Percentiles rank a stretch among this genome's conserved stretches.
Conservation (phyloP, 495 filamentous ascomycete species). For the Cudoniella acicularis region DNA sequence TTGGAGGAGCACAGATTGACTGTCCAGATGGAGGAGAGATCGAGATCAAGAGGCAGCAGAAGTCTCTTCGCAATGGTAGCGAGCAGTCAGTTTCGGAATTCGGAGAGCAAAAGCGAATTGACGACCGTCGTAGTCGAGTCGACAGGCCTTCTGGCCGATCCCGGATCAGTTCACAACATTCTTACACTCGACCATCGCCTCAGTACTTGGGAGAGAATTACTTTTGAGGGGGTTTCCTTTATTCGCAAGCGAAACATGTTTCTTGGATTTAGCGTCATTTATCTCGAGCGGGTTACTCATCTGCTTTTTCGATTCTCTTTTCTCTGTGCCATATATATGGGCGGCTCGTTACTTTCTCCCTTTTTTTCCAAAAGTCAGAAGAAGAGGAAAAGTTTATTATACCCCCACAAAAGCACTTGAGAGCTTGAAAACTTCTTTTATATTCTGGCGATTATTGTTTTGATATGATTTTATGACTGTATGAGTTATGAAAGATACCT, state of each 20-base stretch:
- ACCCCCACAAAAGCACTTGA: conserved; percentile 20
- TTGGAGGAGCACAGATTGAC: conserved; percentile 48
- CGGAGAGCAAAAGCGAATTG: conserved; percentile 7
- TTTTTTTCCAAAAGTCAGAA: conserved; percentile 14
- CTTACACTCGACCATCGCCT: conserved; percentile 16
- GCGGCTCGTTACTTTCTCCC: conserved; percentile 17
- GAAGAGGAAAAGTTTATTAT: conserved; percentile 21
- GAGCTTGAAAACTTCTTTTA: conserved; percentile 3
- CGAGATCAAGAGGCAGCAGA: conserved; percentile 36
- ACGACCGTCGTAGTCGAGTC: conserved; percentile 19
- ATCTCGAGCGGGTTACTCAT: conserved; percentile 9
- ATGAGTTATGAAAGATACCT: conserved; percentile 28
- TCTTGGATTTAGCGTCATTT: conserved; percentile 18
- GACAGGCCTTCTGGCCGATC: conserved; percentile 12
- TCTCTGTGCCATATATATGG: conserved; percentile 19
- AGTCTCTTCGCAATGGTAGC: conserved; percentile 17
- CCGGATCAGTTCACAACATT: conserved; percentile 13
- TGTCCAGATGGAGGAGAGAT: conserved; percentile 50
- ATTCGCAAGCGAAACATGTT: conserved; percentile 4
- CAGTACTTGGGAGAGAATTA: conserved; percentile 13
- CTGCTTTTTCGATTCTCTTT: conserved; percentile 11
- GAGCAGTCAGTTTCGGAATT: conserved; percentile 23
- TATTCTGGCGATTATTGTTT: conserved; percentile 13
- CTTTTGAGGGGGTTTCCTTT: conserved; percentile 9
- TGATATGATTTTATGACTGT: conserved; percentile 29